Base-by-base conservation (phyloP, 2,329 filamentous ascomycete species). In the Penicillium corylophilum region DNA sequence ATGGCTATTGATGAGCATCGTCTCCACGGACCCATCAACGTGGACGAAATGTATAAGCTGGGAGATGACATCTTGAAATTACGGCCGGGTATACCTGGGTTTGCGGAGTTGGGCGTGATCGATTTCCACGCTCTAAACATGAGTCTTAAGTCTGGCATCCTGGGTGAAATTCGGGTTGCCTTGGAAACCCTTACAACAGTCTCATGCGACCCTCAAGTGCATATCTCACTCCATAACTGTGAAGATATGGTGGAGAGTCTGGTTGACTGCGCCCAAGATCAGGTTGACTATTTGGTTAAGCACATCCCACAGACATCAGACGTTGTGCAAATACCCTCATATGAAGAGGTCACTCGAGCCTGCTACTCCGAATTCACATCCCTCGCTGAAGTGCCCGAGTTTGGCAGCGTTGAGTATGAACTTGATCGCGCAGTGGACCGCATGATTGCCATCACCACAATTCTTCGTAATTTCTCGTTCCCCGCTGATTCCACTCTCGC, bases 401-500 rank as follows among this genome's bases (percentile, higher is more conserved):
- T 94, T 67, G 93, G 90, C 2, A 88, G 86, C 2, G 74, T 80
- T 13, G 87, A 87, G 26, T 93, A 96, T 68, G 85, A 93, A 46
- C 81, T 96, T 2, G 90, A 96, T 64, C 85, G 89, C 44, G 89
- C 92, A 2, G 91, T 92, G 4, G 92, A 96, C 62, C 84, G 88
- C 53, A 74, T 99, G 43, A 86, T 97, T 50, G 95, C 91, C 65
- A 88, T 97, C 58, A 95, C 91, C 1, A 95, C 90, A 0, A 92
- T 96, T 50, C 74, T 99, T 42, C 87, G 94, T 53, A 99, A 99
- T 62, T 81, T 96, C 15, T 97, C 94, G 0, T 96, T 96, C 70
- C 35, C 35, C 18, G 81, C 81, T 68, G 88, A 82, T 73, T 83
- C 84, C 49, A 97, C 96, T 61, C 90, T 94, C 61, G 71, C 72